A percentile compares a stretch with the other conserved stretches of the same genome.
Evolutionary conservation across 2,329 filamentous ascomycete species (phyloP).

Genomic region (Apiospora aurea): DNA sequence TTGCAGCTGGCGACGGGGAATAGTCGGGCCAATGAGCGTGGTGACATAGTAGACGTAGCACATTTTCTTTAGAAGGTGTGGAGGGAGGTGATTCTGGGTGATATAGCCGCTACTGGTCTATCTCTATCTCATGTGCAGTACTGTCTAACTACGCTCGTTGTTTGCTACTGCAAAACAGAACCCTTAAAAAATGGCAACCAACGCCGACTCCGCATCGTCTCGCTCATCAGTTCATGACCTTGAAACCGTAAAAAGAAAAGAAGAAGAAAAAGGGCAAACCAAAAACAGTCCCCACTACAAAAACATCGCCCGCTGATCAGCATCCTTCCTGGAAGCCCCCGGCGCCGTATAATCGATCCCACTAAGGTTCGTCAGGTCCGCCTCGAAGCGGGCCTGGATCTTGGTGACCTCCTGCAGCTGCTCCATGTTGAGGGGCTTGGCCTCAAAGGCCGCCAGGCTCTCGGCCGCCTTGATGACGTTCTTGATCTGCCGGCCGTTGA

Average conservation of each 20-base stretch:
- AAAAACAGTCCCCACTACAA: constrained; percentile 18
- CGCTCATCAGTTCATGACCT: neutral
- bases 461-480: constrained; percentile 42
- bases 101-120: too few species aligned
- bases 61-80: too few species aligned
- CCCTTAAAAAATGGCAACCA: too few species aligned
- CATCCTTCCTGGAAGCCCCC: constrained; percentile 28
- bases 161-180: too few species aligned
- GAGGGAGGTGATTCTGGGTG: neutral
- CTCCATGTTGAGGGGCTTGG: constrained; percentile 36
- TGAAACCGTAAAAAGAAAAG: neutral
- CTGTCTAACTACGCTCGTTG: neutral
- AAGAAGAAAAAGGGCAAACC: neutral
- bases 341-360: constrained; percentile 34
- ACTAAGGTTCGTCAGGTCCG: constrained; percentile 33
- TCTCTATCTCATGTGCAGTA: neutral
- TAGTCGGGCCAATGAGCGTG: too few species aligned
- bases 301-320: constrained; percentile 30
- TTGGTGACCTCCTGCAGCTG: constrained; percentile 40
- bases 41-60: too few species aligned
- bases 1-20: too few species aligned
- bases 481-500: constrained; percentile 45
- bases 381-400: constrained; percentile 43
- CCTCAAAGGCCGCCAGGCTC: constrained; percentile 43
- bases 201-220: neutral